These are phyloP conservation scores for Starmerella apicola DNA, from an alignment of 805 yeast species.

Conservation along the genomic window DNA sequence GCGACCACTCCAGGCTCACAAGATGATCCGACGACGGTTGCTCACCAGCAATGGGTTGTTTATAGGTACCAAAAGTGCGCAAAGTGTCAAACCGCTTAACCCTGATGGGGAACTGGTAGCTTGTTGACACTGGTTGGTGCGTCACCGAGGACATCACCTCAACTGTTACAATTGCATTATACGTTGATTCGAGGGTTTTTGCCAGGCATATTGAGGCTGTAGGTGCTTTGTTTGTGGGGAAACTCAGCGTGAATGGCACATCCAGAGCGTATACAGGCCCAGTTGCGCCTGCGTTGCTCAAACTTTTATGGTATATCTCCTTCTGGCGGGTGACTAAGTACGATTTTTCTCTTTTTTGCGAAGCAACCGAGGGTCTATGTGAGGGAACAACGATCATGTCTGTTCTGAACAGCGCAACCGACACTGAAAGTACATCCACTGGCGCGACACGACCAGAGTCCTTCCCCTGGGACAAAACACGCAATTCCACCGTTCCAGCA, in stretches of 20 bases:
- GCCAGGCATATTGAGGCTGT: slow-evolving; percentile 28
- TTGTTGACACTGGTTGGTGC: slow-evolving; percentile 4
- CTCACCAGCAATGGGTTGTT: slow-evolving; percentile 22
- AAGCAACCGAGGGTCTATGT: slow-evolving; percentile 24
- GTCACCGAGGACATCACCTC: slow-evolving; percentile 5
- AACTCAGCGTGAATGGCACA: slow-evolving; percentile 30
- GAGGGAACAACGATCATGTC: slow-evolving; percentile 29
- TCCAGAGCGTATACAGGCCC: slow-evolving; percentile 27
- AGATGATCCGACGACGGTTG: slow-evolving; percentile 28
- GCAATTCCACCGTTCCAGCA: slow-evolving; percentile 30
- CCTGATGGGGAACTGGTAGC: slow-evolving; percentile 27
- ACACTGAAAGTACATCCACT: slow-evolving; percentile 19
- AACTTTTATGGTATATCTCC: slow-evolving; percentile 19
- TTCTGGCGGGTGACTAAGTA: slow-evolving; percentile 27
- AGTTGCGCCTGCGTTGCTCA: background rate
- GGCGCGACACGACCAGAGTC: slow-evolving; percentile 11
- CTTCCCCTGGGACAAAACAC: slow-evolving; percentile 13
- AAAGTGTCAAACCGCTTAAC: slow-evolving; percentile 30
- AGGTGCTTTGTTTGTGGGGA: slow-evolving; percentile 25
- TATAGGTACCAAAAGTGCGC: slow-evolving; percentile 29
- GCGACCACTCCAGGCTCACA: slow-evolving; percentile 25
- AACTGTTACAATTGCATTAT: slow-evolving; percentile 27
- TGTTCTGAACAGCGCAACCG: slow-evolving; percentile 30
- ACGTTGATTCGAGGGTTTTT: slow-evolving; percentile 26
- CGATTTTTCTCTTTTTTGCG: slow-evolving; percentile 27